Percentiles rank a stretch among this genome's conserved stretches.
Evolutionary conservation across 441 rosid species (phyloP).

Genomic region (Populus hybrid): DNA sequence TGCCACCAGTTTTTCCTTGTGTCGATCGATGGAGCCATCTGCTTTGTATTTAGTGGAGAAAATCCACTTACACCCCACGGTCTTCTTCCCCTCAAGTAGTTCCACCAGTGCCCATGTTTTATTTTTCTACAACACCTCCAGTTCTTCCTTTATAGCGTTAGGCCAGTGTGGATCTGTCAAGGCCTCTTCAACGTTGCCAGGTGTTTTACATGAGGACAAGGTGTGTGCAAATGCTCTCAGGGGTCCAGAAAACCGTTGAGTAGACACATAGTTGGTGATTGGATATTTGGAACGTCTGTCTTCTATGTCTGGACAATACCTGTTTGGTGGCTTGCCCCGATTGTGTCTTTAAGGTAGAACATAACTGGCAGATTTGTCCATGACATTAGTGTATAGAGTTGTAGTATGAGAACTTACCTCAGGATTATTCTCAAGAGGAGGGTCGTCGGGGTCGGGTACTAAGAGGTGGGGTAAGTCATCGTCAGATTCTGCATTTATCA

Average conservation of each 20-base stretch:
- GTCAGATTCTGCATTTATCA: too few species aligned
- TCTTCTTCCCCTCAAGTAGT: neutral
- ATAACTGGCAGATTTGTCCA: neutral
- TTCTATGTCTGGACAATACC: neutral
- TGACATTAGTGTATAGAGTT: neutral
- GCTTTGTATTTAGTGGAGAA: slow-evolving; percentile 1
- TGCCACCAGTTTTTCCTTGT: too few species aligned
- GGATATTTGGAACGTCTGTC: neutral
- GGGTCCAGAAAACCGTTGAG: neutral
- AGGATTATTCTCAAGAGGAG: neutral
- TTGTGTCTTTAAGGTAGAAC: neutral
- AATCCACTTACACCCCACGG: neutral
- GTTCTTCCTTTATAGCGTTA: neutral
- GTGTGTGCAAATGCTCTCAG: neutral
- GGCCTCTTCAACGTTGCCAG: neutral
- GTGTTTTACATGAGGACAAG: neutral
- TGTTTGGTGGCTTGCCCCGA: neutral
- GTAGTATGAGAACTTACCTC: neutral
- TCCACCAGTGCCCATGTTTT: neutral
- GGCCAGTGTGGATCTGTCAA: neutral
- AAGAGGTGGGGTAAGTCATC: neutral
- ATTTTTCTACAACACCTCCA: neutral
- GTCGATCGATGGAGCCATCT: neutral
- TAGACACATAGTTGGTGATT: neutral
- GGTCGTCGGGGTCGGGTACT: neutral